These are phyloP conservation scores for Ustilago crameri DNA, from an alignment of 1,284 basidiomycete species.

Conservation along the genomic window DNA sequence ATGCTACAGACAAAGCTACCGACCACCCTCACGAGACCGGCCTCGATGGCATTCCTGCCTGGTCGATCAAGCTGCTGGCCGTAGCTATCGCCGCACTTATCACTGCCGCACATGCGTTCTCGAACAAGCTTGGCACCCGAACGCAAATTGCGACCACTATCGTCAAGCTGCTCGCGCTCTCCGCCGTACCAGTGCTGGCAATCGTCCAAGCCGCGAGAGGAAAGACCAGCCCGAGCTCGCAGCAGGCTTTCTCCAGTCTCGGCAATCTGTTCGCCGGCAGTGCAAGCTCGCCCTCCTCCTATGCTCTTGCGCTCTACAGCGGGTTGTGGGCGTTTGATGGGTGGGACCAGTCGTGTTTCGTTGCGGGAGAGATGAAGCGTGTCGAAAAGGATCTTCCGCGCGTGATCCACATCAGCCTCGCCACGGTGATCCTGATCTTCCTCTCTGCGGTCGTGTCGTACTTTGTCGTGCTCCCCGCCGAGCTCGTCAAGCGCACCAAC, in stretches of 20 bases:
- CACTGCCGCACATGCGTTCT: conserved; percentile 80
- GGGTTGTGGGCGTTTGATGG: conserved; percentile 96
- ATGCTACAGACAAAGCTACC: conserved; percentile 65
- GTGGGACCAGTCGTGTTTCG: conserved; percentile 82
- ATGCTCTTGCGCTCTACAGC: conserved; percentile 92
- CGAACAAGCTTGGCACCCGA: conserved; percentile 81
- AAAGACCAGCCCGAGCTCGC: conserved; percentile 44
- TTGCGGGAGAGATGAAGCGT: conserved; percentile 89
- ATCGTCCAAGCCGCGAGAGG: conserved; percentile 79
- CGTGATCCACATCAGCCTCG: conserved; percentile 88
- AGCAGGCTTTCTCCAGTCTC: conserved; percentile 50
- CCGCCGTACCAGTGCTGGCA: conserved; percentile 78
- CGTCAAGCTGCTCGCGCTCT: conserved; percentile 79
- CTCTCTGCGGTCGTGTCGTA: conserved; percentile 87
- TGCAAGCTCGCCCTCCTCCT: conserved; percentile 81
- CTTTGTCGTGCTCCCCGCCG: conserved; percentile 87
- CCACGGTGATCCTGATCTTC: conserved; percentile 81
- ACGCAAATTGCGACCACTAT: conserved; percentile 85
- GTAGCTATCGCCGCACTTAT: conserved; percentile 78
- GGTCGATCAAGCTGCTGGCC: conserved; percentile 92
- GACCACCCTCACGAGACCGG: conserved; percentile 77
- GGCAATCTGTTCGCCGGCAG: conserved; percentile 77
- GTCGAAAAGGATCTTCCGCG: conserved; percentile 88
- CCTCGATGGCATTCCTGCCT: conserved; percentile 81
- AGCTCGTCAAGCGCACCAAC: conserved; percentile 73